Base-by-base conservation (phyloP, 73 alveolate species). In the Symbiodinium pilosum region DNA sequence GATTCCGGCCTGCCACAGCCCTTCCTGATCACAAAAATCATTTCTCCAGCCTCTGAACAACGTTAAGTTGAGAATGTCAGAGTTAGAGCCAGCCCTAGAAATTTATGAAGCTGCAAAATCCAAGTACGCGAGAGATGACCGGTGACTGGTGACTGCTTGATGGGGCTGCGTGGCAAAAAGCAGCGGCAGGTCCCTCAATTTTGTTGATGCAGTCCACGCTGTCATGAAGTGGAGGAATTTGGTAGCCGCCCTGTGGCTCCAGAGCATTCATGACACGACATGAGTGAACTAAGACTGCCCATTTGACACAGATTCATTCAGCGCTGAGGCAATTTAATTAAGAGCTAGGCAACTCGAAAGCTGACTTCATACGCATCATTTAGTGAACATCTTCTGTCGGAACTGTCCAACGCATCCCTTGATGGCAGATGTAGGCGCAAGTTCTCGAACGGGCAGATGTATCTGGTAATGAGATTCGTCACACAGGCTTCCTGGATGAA, bases 401-500 rank as follows among this genome's bases (percentile, higher is more conserved):
- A 64, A 38, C 81, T 28, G 39, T n/a, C 81, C 81, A n/a, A 26
- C 24, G 40, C 38, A 38, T 32, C 12, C 81, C 81, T 64, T 64
- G 81, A 64, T 64, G 81, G 81, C 81, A 30, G 81, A 64, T 64
- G 12, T 64, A 64, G 81, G 81, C 81, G 12, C 38, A n/a, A 9
- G 30, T 32, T 64, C 30, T 64, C 32, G 59, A 47, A 9, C 14
- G 14, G 14, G 59, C 59, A 47, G 59, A 47, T 47, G 14, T 47
- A 9, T 38, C 81, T 64, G 81, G 81, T 6, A 47, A 9, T 9
- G 21, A 6, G 59, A 14, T 47, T 47, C 21, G 14, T 6, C 6
- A 14, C 81, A 64, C 81, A 64, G 81, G 81, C 12, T 64, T 24
- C 34, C 81, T 64, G 81, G 81, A 64, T 64, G 81, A 64, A 64